These are phyloP conservation scores for Candida germanica DNA, from an alignment of 805 yeast species.

Conservation along the genomic window DNA sequence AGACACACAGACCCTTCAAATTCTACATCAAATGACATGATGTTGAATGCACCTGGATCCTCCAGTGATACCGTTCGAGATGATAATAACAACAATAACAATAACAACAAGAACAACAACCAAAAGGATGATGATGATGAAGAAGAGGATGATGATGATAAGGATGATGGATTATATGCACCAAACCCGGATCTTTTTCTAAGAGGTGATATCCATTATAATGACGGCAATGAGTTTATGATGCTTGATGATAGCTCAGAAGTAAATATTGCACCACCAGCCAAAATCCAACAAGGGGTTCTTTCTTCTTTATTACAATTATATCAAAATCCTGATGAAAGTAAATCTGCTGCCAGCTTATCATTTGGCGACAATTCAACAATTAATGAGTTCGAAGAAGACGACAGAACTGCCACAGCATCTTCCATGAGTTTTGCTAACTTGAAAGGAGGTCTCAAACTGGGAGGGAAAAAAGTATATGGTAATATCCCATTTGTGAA, in stretches of 20 bases:
- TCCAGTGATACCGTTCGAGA: conserved; percentile 11
- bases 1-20: background rate
- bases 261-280: conserved; percentile 37
- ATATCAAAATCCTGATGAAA: conserved; percentile 49
- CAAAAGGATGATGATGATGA: background rate
- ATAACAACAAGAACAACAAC: background rate
- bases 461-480: conserved; percentile 25
- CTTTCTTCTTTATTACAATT: conserved; percentile 71
- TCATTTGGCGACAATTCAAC: conserved; percentile 10
- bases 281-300: conserved; percentile 79
- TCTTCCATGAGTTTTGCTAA: conserved; percentile 22
- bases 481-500: conserved; percentile 13
- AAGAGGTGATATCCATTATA: conserved; percentile 18
- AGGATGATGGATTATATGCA: conserved; percentile 22
- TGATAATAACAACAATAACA: conserved; percentile 3
- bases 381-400: conserved; percentile 10
- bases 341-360: conserved; percentile 14
- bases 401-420: conserved; percentile 7
- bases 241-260: conserved; percentile 32
- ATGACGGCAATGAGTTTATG: conserved; percentile 28
- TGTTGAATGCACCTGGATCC: conserved; percentile 5
- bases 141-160: conserved; percentile 1
- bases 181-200: conserved; percentile 46
- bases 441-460: conserved; percentile 27
- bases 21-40: conserved; percentile 4